A percentile compares a stretch with the other conserved stretches of the same genome.
phyloP scores from a whole-genome alignment of 805 yeast genomes.

The Teunomyces pallodes region DNA sequence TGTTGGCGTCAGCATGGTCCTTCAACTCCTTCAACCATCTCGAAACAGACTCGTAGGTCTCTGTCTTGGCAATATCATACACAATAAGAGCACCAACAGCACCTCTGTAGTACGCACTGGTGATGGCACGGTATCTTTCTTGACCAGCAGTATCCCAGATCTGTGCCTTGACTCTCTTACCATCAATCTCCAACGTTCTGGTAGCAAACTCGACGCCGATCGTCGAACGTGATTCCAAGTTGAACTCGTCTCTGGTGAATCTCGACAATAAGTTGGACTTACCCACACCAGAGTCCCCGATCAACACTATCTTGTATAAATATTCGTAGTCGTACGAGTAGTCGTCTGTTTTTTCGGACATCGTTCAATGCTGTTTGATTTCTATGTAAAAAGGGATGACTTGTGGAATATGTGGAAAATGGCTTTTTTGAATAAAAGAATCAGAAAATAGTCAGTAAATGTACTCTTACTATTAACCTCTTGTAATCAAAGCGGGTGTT shows the following conservation, averaged over 20 bases:
- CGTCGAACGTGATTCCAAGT: slow-evolving; percentile 89
- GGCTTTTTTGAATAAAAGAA: neutral
- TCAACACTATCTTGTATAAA: slow-evolving; percentile 90
- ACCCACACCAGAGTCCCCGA: slow-evolving; percentile 97
- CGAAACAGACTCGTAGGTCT: slow-evolving; percentile 78
- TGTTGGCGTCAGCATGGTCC: slow-evolving; percentile 91
- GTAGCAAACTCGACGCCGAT: slow-evolving; percentile 99
- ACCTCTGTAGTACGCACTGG: slow-evolving; percentile 95
- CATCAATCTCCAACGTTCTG: slow-evolving; percentile 84
- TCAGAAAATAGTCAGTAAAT: neutral
- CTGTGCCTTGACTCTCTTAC: slow-evolving; percentile 82
- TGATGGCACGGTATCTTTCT: slow-evolving; percentile 96
- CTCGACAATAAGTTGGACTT: slow-evolving; percentile 91
- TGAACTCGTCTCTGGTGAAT: slow-evolving; percentile 94
- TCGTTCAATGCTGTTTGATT: slow-evolving; percentile 5
- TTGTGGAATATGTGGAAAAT: neutral
- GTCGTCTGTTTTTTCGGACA: slow-evolving; percentile 44
- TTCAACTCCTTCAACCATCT: slow-evolving; percentile 90
- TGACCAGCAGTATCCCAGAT: slow-evolving; percentile 99
- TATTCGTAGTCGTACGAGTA: slow-evolving; percentile 76
- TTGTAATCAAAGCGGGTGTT: neutral
- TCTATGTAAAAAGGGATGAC: neutral
- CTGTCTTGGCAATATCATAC: slow-evolving; percentile 90
- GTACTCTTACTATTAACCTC: neutral
- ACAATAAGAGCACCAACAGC: slow-evolving; percentile 97